phyloP scores from a whole-genome alignment of 2,329 filamentous ascomycete species.

The Orbilia javanica region DNA sequence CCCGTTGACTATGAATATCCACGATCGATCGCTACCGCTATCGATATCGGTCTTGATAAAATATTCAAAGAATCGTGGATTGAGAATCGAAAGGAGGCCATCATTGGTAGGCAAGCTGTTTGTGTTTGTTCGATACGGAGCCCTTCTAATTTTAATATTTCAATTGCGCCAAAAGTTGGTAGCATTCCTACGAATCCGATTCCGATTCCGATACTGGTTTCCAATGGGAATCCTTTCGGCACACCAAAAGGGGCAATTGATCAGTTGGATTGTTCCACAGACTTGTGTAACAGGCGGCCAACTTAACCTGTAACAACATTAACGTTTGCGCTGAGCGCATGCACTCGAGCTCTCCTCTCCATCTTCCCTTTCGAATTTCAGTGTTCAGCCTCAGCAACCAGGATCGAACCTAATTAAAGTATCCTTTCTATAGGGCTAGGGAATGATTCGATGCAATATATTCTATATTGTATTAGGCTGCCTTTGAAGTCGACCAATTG shows the following conservation, averaged over 20 bases:
- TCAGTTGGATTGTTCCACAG: constrained; percentile 7
- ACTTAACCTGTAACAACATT: neutral
- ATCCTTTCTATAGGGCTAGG: no score
- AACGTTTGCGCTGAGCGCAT: neutral
- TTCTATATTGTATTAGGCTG: neutral
- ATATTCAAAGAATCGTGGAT: neutral
- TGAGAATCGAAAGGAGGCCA: neutral
- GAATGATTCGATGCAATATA: constrained; percentile 6
- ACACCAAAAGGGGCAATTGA: neutral
- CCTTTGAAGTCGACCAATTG: neutral
- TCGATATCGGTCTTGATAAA: neutral
- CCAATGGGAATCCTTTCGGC: neutral
- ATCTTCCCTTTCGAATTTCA: neutral
- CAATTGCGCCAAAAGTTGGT: neutral
- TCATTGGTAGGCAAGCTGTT: neutral
- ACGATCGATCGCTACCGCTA: constrained; percentile 7
- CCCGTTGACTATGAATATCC: neutral
- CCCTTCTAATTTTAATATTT: constrained; percentile 27
- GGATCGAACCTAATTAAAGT: neutral
- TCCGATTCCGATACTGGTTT: neutral
- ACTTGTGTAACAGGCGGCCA: constrained; percentile 7
- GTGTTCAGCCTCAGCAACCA: neutral
- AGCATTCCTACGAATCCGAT: constrained; percentile 3
- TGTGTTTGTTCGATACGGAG: neutral
- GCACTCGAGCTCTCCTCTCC: no score